Percentiles rank a stretch among this genome's conserved stretches.
These are phyloP conservation scores for Besnoitia besnoiti DNA, from an alignment of 169 alveolate species.

Conservation along the genomic window DNA sequence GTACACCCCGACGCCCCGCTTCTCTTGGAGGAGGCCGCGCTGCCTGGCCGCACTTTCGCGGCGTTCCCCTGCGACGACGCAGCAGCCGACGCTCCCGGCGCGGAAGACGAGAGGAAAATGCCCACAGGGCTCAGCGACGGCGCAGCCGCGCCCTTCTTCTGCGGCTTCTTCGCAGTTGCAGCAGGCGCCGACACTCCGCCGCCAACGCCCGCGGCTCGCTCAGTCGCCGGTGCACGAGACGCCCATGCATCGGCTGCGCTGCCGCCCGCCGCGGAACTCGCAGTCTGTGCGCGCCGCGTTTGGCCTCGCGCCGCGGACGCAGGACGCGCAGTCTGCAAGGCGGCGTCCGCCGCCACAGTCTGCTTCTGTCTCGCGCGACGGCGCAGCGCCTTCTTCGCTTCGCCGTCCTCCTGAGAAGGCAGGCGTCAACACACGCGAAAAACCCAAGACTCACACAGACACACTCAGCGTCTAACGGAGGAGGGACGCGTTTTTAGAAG, in stretches of 20 bases:
- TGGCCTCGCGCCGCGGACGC: no score
- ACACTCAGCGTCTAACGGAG: no score
- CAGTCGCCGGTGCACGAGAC: no score
- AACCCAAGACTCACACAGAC: not conserved
- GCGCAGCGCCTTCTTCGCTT: constrained; percentile 48
- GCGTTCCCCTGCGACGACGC: not conserved
- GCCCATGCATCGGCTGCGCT: not conserved
- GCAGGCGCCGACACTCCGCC: not conserved
- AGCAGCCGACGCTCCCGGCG: not conserved
- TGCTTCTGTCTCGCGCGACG: constrained; percentile 40
- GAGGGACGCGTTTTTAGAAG: no score
- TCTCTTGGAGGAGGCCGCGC: constrained; percentile 20
- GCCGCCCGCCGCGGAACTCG: not conserved
- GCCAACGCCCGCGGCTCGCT: not conserved
- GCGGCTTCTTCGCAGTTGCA: constrained; percentile 16
- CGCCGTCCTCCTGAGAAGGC: constrained; percentile 58
- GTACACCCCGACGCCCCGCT: constrained; percentile 12
- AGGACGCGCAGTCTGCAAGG: not conserved
- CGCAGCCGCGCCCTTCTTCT: not conserved
- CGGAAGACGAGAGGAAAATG: not conserved
- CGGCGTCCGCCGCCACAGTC: not conserved
- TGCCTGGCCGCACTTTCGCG: not conserved
- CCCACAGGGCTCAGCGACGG: not conserved
- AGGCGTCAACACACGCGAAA: not conserved
- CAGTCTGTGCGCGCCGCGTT: no score